phyloP scores from a whole-genome alignment of 257 asterid species.

The Petunia axillaris region DNA sequence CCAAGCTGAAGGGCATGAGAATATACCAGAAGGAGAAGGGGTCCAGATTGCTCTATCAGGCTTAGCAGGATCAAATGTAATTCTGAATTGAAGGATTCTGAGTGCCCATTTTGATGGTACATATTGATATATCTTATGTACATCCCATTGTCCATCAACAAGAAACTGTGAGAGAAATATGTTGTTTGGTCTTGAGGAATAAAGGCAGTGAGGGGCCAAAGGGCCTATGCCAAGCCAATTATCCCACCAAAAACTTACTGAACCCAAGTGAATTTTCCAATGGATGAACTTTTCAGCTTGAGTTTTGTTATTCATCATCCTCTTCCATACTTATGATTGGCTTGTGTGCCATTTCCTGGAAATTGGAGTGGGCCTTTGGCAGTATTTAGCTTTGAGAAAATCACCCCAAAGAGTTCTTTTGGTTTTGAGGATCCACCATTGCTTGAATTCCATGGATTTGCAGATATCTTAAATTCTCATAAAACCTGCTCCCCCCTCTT shows the following conservation, averaged over 20 bases:
- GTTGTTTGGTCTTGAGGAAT: no score
- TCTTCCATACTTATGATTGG: fast-evolving
- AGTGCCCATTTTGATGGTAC: no score
- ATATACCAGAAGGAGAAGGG: no score
- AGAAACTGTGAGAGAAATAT: no score
- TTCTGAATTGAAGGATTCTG: no score
- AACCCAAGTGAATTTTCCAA: fast-evolving
- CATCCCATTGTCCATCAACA: no score
- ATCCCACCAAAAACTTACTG: not conserved
- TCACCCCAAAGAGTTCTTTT: not conserved
- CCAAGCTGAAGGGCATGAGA: no score
- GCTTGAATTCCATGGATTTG: not conserved
- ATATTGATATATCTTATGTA: no score
- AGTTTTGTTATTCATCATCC: not conserved
- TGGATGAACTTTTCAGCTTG: fast-evolving
- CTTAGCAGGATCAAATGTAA: no score
- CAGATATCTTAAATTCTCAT: fast-evolving
- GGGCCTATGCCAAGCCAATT: not conserved
- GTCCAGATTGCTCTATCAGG: no score
- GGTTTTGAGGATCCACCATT: not conserved
- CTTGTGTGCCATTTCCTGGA: not conserved
- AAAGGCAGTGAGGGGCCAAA: not conserved
- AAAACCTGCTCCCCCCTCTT: fast-evolving
- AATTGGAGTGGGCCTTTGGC: not conserved
- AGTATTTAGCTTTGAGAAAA: not conserved